A percentile compares a stretch with the other conserved stretches of the same genome.
Conservation (phyloP, 164 flowering plant species). For the Paratinospora sagittata region DNA sequence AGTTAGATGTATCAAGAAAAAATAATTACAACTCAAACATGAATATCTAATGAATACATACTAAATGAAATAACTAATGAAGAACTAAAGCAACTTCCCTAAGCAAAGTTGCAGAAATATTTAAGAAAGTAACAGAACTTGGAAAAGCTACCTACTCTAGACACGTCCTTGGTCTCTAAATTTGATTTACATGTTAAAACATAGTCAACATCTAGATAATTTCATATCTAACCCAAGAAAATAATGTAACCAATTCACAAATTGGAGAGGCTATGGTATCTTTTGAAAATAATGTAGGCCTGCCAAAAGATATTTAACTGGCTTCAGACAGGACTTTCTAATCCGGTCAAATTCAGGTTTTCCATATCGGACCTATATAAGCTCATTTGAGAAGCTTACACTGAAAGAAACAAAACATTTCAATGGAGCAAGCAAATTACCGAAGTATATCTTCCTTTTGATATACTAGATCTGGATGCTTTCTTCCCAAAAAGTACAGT, state of each 20-base stretch:
- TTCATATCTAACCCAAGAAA: too few relatives aligned
- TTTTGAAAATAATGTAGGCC: background rate
- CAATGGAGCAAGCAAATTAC: slow-evolving; percentile 2
- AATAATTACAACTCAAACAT: background rate
- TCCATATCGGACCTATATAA: background rate
- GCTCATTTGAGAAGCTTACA: background rate
- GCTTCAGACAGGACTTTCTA: background rate
- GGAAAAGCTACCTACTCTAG: background rate
- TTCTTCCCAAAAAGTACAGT: slow-evolving; percentile 68
- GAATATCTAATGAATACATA: background rate
- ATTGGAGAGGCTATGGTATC: background rate
- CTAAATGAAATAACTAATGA: background rate
- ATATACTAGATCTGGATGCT: slow-evolving; percentile 40
- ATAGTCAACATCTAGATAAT: background rate
- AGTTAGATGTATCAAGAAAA: background rate
- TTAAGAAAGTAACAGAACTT: background rate
- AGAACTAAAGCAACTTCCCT: background rate
- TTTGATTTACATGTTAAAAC: background rate
- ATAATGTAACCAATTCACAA: background rate
- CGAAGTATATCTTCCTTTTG: slow-evolving; percentile 42
- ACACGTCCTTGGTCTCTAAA: background rate
- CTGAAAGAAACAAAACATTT: background rate
- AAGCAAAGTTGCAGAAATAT: background rate
- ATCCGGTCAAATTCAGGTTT: background rate
- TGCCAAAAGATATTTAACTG: background rate